Conservation (phyloP, 805 yeast genomes). For the Wickerhamomyces kurtzmanii region DNA sequence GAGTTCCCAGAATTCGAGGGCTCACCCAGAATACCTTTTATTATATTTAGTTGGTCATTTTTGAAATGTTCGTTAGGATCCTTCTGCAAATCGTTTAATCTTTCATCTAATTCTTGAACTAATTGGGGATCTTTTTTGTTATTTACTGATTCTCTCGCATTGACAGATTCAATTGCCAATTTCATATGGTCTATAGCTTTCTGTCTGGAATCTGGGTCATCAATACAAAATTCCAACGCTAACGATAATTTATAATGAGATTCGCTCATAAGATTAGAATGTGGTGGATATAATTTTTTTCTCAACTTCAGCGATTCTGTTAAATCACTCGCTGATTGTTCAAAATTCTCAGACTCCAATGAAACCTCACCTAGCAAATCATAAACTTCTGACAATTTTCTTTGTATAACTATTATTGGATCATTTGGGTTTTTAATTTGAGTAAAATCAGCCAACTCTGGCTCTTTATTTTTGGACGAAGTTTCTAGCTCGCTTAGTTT, state of each 20-base stretch:
- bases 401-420: conserved; percentile 25
- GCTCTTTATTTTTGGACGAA: conserved; percentile 20
- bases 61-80: conserved; percentile 39
- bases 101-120: conserved; percentile 43
- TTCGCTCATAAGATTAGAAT: conserved; percentile 58
- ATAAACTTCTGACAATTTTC: conserved; percentile 62
- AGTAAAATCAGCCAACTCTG: conserved; percentile 3
- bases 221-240: conserved; percentile 66
- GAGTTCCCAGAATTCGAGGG: conserved; percentile 17
- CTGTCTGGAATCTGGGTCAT: conserved; percentile 32
- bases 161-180: conserved; percentile 41
- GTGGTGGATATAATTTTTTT: conserved; percentile 34
- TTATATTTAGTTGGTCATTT: conserved; percentile 40
- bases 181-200: conserved; percentile 46
- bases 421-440: conserved; percentile 17
- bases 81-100: conserved; percentile 43
- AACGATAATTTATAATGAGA: conserved; percentile 73
- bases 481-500: conserved; percentile 10
- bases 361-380: conserved; percentile 85
- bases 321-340: conserved; percentile 68
- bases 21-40: conserved; percentile 50
- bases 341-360: conserved; percentile 79
- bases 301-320: conserved; percentile 45
- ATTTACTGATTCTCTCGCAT: conserved; percentile 24
- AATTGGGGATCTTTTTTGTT: conserved; percentile 32